These are phyloP conservation scores for Colletotrichum ledebouriae DNA, from an alignment of 2,329 filamentous ascomycete genomes.

Conservation along the genomic window DNA sequence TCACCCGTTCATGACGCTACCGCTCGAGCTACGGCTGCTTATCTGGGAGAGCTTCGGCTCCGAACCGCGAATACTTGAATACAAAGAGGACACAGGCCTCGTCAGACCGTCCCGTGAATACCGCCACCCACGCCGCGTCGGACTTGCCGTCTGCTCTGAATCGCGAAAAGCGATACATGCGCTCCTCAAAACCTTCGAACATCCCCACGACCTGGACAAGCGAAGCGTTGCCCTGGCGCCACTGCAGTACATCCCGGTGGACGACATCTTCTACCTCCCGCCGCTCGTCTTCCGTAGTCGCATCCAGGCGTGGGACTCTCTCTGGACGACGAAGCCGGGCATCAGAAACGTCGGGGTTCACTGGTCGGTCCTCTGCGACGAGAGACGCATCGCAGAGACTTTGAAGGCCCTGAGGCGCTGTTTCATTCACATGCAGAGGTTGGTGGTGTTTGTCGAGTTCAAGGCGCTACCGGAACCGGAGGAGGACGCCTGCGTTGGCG, in stretches of 20 bases:
- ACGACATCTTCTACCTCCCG: slow-evolving; percentile 35
- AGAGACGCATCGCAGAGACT: slow-evolving; percentile 34
- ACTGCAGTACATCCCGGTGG: slow-evolving; percentile 1
- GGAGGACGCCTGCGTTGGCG: slow-evolving; percentile 18
- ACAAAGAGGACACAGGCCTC: slow-evolving; percentile 33
- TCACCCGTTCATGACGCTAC: slow-evolving; percentile 33
- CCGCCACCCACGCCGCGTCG: slow-evolving; percentile 33
- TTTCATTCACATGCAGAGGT: slow-evolving; percentile 18
- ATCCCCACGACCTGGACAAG: slow-evolving; percentile 34
- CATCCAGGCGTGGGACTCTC: slow-evolving; percentile 33
- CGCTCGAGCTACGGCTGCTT: slow-evolving; percentile 36
- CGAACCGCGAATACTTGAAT: slow-evolving; percentile 30
- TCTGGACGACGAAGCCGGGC: slow-evolving; percentile 36
- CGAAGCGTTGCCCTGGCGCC: background rate
- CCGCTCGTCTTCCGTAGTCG: slow-evolving; percentile 36
- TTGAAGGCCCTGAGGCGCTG: slow-evolving; percentile 16
- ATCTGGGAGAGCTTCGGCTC: slow-evolving; percentile 28
- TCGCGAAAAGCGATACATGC: slow-evolving; percentile 14
- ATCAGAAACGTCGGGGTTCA: slow-evolving; percentile 33
- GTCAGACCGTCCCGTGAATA: slow-evolving; percentile 22
- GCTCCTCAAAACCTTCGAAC: slow-evolving; percentile 24
- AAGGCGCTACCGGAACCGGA: slow-evolving; percentile 30
- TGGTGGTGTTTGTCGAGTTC: slow-evolving; percentile 35
- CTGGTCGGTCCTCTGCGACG: slow-evolving; percentile 37
- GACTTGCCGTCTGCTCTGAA: slow-evolving; percentile 24